A percentile compares a stretch with the other conserved stretches of the same genome.
Conservation (phyloP, 73 alveolate genomes). For the Paramecium sonneborni region DNA sequence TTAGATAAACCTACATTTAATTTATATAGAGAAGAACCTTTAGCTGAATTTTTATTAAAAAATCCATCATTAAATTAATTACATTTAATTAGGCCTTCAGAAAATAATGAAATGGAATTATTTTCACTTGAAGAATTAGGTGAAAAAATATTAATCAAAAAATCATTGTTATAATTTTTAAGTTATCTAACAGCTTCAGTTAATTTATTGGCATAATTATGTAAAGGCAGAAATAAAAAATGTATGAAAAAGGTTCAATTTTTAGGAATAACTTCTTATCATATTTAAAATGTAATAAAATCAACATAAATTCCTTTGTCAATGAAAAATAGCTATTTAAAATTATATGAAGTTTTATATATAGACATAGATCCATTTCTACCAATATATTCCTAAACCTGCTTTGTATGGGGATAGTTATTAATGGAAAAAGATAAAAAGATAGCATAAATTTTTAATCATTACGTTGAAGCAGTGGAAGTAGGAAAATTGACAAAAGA, state of each 20-base stretch:
- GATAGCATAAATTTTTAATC: conserved; percentile 27
- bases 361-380: conserved; percentile 49
- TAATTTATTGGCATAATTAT: conserved; percentile 29
- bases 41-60: neutral
- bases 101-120: conserved; percentile 22
- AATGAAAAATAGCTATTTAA: conserved; percentile 22
- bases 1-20: conserved; percentile 43
- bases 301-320: neutral
- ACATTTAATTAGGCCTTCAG: neutral
- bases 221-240: conserved; percentile 49
- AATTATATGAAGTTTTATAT: conserved; percentile 42
- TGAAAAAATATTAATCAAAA: neutral
- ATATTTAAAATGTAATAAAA: conserved; percentile 6
- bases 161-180: neutral
- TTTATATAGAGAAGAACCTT: conserved; percentile 33
- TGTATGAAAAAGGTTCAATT: conserved; percentile 40
- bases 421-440: neutral
- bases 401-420: conserved; percentile 1
- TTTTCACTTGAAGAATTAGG: conserved; percentile 32
- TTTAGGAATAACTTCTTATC: neutral
- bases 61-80: neutral
- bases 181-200: conserved; percentile 51
- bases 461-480: conserved; percentile 45
- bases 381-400: neutral
- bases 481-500: conserved; percentile 47